Evolutionary conservation across 2,329 filamentous ascomycete genomes (phyloP), one percentile per base, ranked within the genome.

Genomic region (Hypoxylon sp.): DNA sequence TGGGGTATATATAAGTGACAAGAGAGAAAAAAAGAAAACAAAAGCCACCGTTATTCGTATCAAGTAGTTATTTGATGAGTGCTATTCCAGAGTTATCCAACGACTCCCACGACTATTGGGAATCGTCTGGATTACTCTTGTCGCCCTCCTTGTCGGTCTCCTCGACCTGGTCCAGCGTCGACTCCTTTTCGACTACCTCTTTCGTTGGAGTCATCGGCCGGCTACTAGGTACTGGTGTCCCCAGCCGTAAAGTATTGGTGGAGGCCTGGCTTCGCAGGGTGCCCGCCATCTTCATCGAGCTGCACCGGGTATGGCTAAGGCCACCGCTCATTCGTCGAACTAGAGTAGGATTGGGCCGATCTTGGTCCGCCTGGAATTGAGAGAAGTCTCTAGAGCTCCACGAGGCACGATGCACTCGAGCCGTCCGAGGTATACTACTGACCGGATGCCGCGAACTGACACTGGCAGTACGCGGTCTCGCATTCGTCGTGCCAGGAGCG

Each of bases 361-460:
- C 72, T 46, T 69, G 61, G 51, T 72, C 62, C 19, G 69, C 49
- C 50, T 77, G 72, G 74, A 77, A 78, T 39, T 80, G 78, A 6
- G 80, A 78, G 66, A 86, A 81, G 54, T 86, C 83, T 22, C 78
- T 79, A 5, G 83, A 80, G 67, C 79, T 85, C 84, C 84, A 86
- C 10, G 82, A 85, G 3, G 78, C 75, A 43, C 83, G 78, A 59
- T 85, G 82, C 0, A 77, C 76, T 13, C 82, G 79, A n/a, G 81
- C 82, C 2, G 78, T 80, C 8, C 81, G 82, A 19, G 84, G 83
- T 4, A 86, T 74, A 61, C 80, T 85, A 20, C 76, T 75, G 67
- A 80, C 75, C 43, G 79, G 80, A 69, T 79, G 74, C 64, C 81
- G 73, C 65, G 80, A 82, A 63, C 75, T 76, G 65, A 80, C 76